phyloP scores from a whole-genome alignment of 2,329 filamentous ascomycete species.

The Alternaria incomplexa region DNA sequence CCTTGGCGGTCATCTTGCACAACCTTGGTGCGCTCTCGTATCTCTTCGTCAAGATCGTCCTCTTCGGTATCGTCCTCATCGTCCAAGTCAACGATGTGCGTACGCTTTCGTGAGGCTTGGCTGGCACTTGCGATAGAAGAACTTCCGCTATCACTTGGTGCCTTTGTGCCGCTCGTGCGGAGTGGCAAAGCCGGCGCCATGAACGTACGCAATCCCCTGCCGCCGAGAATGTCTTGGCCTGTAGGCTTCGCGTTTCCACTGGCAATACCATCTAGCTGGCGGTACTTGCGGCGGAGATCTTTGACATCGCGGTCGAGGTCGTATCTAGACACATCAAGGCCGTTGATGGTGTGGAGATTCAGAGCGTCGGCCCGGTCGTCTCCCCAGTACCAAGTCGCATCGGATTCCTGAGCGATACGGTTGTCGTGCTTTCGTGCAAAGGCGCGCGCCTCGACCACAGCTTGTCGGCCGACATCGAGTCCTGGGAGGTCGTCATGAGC shows the following conservation, averaged over 20 bases:
- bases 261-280: slow-evolving; percentile 48
- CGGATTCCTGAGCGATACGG: slow-evolving; percentile 50
- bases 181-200: slow-evolving; percentile 25
- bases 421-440: slow-evolving; percentile 56
- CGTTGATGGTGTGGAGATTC: slow-evolving; percentile 62
- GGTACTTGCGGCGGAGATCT: slow-evolving; percentile 56
- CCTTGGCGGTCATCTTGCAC: not conserved
- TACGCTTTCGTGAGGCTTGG: slow-evolving; percentile 12
- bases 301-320: slow-evolving; percentile 54
- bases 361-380: slow-evolving; percentile 63
- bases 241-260: not conserved
- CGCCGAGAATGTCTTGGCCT: not conserved
- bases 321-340: slow-evolving; percentile 56
- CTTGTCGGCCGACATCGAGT: slow-evolving; percentile 55
- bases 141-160: not conserved
- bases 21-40: slow-evolving; percentile 13
- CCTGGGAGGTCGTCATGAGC: slow-evolving; percentile 5
- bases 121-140: not conserved
- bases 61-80: slow-evolving; percentile 17
- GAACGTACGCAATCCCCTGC: slow-evolving; percentile 18
- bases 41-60: slow-evolving; percentile 21
- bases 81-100: slow-evolving; percentile 13
- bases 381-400: slow-evolving; percentile 63
- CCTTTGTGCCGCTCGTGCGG: not conserved
- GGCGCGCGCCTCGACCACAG: slow-evolving; percentile 54